Percentiles rank a stretch among this genome's conserved stretches.
These are phyloP conservation scores for Plasmodium gonderi DNA, from an alignment of 169 alveolate species.

Conservation along the genomic window DNA sequence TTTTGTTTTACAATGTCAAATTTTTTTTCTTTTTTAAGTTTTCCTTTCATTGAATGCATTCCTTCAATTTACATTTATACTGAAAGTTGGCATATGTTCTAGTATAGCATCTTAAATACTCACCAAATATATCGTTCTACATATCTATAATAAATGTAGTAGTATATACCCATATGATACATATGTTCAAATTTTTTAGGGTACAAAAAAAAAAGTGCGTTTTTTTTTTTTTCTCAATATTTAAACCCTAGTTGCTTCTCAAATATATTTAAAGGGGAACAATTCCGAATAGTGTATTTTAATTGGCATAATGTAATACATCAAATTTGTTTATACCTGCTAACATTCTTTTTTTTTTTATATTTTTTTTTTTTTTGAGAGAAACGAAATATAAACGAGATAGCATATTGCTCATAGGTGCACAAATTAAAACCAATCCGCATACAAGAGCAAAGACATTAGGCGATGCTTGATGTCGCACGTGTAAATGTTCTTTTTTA, in stretches of 20 bases:
- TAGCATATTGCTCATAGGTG: not conserved
- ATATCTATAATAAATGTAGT: not conserved
- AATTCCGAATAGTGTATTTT: not conserved
- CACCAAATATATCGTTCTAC: not conserved
- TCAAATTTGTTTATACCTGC: not conserved
- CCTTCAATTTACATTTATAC: not conserved
- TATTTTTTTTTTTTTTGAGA: not conserved
- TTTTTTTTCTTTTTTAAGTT: not conserved
- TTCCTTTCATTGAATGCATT: not conserved
- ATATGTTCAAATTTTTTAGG: not conserved
- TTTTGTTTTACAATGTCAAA: too few relatives aligned
- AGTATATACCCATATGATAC: not conserved
- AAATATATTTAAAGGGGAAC: not conserved
- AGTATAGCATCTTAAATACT: not conserved
- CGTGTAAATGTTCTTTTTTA: not conserved
- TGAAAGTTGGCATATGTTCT: not conserved
- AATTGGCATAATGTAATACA: not conserved
- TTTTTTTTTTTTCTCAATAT: not conserved
- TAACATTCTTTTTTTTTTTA: not conserved
- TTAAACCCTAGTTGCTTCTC: not conserved
- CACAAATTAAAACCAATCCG: not conserved
- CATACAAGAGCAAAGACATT: not conserved
- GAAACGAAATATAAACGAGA: not conserved
- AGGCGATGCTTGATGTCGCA: not conserved
- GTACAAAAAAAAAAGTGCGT: not conserved